Evolutionary conservation across 495 filamentous ascomycete species (phyloP).

Genomic region (Penicillium desertorum): DNA sequence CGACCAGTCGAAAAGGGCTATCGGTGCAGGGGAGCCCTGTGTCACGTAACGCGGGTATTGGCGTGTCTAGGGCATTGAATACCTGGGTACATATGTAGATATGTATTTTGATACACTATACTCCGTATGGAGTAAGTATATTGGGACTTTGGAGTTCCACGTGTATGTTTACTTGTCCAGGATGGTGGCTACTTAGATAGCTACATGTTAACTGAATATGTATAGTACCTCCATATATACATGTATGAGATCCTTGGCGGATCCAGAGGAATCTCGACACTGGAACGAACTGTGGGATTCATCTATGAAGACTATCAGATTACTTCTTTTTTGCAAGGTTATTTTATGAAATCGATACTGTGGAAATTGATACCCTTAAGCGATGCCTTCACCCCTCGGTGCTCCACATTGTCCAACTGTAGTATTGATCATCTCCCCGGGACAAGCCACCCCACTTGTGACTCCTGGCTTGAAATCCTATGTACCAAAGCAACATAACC

Average conservation of each 20-base stretch:
- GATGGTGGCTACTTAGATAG: too few species aligned
- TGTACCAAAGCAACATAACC: neutral
- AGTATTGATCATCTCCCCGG: constrained; percentile 28
- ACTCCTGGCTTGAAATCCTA: constrained; percentile 17
- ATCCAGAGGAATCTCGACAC: neutral
- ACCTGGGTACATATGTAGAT: too few species aligned
- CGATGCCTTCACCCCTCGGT: neutral
- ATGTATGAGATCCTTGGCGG: too few species aligned
- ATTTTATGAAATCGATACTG: neutral
- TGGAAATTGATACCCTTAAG: constrained; percentile 8
- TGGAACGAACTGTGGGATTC: neutral
- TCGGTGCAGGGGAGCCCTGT: neutral
- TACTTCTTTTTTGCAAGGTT: neutral
- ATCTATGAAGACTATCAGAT: neutral
- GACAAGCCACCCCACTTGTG: constrained; percentile 20
- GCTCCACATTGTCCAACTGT: constrained; percentile 4
- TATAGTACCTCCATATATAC: too few species aligned
- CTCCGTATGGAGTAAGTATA: too few species aligned
- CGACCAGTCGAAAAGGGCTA: constrained; percentile 1
- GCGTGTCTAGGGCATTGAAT: neutral
- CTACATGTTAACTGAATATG: too few species aligned
- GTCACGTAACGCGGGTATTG: neutral
- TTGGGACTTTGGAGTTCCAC: too few species aligned
- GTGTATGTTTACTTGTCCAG: too few species aligned
- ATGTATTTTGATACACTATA: too few species aligned